Base-by-base conservation (phyloP, 2,329 filamentous ascomycete species). In the Kalmusia sp. region DNA sequence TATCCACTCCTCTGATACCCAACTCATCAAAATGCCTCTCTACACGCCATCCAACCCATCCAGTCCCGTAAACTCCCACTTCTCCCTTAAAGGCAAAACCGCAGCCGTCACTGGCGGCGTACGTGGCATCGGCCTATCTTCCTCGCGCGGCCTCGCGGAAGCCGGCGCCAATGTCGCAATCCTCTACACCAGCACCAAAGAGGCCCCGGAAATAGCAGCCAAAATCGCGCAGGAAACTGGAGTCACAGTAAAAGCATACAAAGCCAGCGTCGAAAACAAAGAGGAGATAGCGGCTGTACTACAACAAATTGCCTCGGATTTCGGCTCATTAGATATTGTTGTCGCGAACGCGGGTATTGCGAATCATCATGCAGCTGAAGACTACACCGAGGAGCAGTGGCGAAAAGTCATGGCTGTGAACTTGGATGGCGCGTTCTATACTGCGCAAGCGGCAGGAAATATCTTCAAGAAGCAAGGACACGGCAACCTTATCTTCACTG, bases 351-450 rank as follows among this genome's bases (percentile, higher is more conserved):
- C 76, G 0, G 76, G 76, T 0, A 76, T 77, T 24, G 69, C 74
- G 12, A 69, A 69, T 22, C 71, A 75, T 49, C 65, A 63, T 21
- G 65, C 89, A 72, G 89, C 89, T 40, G 89, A 92, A 81, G 86
- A 81, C n/a, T 92, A 93, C 77, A 86, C 90, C 71, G 82, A 84
- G 22, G 84, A 87, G 73, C 90, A 89, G 82, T 93, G 91, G 83
- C 87, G 88, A 38, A 86, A 87, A 52, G 83, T 92, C 22, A 87
- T 93, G 66, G 89, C 92, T 73, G 92, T 93, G 80, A 93, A 93
- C 81, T 79, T 92, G 35, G 92, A 85, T 11, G 90, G 90, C 50
- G 88, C 88, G 5, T 92, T 93, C 82, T 80, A 92, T 61, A 87
- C 90, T 79, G 83, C 88, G 21, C 89, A 92, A 77, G 59, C 60